Evolutionary conservation across 1,284 basidiomycete species (phyloP), one percentile per base, ranked within the genome.

Genomic region (Trichosporon sp.): DNA sequence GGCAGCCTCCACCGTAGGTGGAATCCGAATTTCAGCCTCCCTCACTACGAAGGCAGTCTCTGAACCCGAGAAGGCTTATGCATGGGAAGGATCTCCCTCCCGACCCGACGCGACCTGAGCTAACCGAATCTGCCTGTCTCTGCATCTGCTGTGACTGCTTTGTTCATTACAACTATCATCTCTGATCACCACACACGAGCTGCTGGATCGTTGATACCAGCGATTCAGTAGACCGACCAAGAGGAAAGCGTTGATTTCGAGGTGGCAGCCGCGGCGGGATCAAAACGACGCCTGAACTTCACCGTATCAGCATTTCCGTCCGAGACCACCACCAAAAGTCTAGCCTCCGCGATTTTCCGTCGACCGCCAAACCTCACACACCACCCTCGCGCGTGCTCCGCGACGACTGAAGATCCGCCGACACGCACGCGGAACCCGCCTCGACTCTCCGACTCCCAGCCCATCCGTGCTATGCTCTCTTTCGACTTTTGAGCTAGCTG

Each of bases 301-400:
- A 46, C 65, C 21, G 19, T 19, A 32, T 26, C 43, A 46, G 65
- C 40, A n/a, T 21, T 16, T 38, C 43, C 43, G 19, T n/a, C 14
- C 43, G 21, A 46, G 40, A 16, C n/a, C 65, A 37, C 51, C 51
- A 54, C 51, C 56, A 61, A 61, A 61, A 61, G 56, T 61, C 56
- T 40, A 48, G 26, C 31, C 48, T 54, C 65, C 69, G 65, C 69
- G 69, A 70, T 67, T 67, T 70, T 70, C 69, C 65, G 69, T 67
- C 59, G 32, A 43, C 63, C 21, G n/a, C 37, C 38, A 35, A 56
- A 61, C 31, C 8, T 35, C 43, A 12, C 12, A 40, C 32, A 16
- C 56, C 26, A 14, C 56, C 56, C 56, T 31, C 8, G 31, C 56
- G 26, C 31, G 56, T 61, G 56, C 51, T 54, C 51, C 19, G 51